A percentile compares a stretch with the other conserved stretches of the same genome.
These are phyloP conservation scores for Colletotrichum sp. DNA, from an alignment of 2,329 filamentous ascomycete species.

Conservation along the genomic window DNA sequence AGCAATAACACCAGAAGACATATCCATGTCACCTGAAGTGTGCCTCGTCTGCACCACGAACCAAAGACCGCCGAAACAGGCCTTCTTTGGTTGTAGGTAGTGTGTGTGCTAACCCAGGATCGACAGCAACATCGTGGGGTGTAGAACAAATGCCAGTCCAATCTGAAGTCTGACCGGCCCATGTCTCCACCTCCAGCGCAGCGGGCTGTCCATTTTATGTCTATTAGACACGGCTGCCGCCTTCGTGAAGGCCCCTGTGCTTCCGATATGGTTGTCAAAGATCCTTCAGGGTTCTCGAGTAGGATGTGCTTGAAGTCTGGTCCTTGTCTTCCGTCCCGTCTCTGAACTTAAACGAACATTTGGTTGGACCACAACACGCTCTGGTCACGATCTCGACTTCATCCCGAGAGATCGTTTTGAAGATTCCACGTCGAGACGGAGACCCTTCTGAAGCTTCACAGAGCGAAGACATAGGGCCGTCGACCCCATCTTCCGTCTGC, in stretches of 20 bases:
- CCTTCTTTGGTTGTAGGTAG: neutral
- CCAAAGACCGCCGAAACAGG: conserved; percentile 11
- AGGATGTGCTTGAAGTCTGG: neutral
- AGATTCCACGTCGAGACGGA: neutral
- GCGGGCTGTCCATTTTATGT: conserved; percentile 33
- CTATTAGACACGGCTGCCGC: conserved; percentile 30
- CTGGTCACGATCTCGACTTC: neutral
- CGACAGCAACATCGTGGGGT: conserved; percentile 39
- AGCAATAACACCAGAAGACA: conserved; percentile 14
- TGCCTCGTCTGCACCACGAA: conserved; percentile 13
- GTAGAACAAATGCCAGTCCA: conserved; percentile 30
- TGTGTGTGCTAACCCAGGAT: conserved; percentile 29
- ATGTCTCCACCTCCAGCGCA: conserved; percentile 31
- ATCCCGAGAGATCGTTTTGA: neutral
- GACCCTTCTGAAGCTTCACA: neutral
- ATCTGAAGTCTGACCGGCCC: conserved; percentile 31
- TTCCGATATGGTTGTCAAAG: conserved; percentile 8
- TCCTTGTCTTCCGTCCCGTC: neutral
- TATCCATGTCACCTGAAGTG: conserved; percentile 20
- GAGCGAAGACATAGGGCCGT: neutral
- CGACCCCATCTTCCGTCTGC: neutral
- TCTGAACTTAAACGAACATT: neutral
- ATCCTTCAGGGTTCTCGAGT: neutral
- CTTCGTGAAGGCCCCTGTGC: conserved; percentile 9
- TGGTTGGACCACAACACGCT: neutral